Base-by-base conservation (phyloP, 2,329 filamentous ascomycete genomes). In the Colletotrichum falcatum region DNA sequence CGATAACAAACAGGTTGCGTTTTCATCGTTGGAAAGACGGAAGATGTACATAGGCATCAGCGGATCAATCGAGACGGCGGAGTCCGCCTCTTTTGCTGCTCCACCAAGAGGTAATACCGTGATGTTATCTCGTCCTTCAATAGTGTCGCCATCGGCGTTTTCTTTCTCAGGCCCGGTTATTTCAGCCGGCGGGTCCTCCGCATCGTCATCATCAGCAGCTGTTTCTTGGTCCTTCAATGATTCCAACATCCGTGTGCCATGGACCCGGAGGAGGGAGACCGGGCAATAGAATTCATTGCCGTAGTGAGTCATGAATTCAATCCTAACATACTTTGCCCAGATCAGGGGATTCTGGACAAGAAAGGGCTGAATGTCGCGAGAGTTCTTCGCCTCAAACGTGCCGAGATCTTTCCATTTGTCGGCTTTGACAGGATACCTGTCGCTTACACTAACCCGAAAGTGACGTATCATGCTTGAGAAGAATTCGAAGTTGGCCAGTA, bases 401-500 rank as follows among this genome's bases (percentile, higher is more conserved):
- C 94, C 96, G 55, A 98, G 80, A 53, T 94, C 90, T 74, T 92
- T 94, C 96, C 96, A 99, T 75, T 96, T 94, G 60, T 97, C 95
- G 66, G 89, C 81, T 80, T 98, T 98, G 64, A 96, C 93, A 0
- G 96, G 96, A 80, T 98, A 98, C 66, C 94, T 90, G 82, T 98
- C 96, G 68, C 95, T 97, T 58, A 98, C 95, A 78, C 94, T 97
- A 74, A 98, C 90, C 61, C 93, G 89, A 79, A 99, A 98, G 58
- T 91, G 92, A 63, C 94, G 92, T 75, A 98, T 93, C 88, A 97
- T 98, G 78, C 94, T 98, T 65, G 94, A 97, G 84, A 99, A 99
- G 84, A 99, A 99, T 80, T 99, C 96, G 76, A 97, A 99, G 79
- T 99, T 99, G 72, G 95, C 96, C 64, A 99, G 86, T n/a, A 98